These are phyloP conservation scores for Ailanthus altissimus DNA, from an alignment of 345 rosid species.

Conservation along the genomic window DNA sequence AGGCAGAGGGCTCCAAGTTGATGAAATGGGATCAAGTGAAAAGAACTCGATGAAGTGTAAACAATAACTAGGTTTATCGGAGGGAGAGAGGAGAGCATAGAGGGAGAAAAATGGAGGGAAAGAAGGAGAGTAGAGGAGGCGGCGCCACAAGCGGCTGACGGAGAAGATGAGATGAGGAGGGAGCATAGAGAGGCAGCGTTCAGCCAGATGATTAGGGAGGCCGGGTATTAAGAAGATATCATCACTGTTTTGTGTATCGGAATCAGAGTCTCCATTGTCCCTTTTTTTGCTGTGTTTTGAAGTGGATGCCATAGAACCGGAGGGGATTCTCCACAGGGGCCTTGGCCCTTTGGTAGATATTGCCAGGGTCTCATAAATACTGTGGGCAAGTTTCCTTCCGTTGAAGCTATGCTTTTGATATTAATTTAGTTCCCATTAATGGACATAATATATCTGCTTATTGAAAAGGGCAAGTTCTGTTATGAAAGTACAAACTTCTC, in stretches of 20 bases:
- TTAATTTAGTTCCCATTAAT: no score
- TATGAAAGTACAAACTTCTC: no score
- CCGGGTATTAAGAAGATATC: constrained; percentile 34
- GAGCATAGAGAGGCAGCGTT: constrained; percentile 37
- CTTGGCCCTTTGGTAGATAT: no score
- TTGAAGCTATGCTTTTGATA: no score
- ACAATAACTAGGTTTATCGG: no score
- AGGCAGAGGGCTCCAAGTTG: constrained; percentile 46
- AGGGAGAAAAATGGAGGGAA: constrained; percentile 51
- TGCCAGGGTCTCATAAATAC: background rate
- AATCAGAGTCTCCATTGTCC: no score
- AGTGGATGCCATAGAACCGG: background rate
- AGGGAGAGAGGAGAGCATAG: constrained; percentile 36
- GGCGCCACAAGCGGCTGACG: constrained; percentile 55
- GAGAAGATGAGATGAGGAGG: constrained; percentile 48
- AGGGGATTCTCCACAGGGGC: background rate
- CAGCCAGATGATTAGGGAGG: constrained; percentile 54
- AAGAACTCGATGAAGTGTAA: constrained; percentile 28
- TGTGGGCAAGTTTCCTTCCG: background rate
- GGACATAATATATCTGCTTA: no score
- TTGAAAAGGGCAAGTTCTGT: no score
- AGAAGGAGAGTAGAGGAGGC: constrained; percentile 47
- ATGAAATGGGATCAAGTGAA: constrained; percentile 48
- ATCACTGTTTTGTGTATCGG: background rate
- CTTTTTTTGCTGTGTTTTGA: background rate